Evolutionary conservation across 495 filamentous ascomycete species (phyloP), one percentile per base, ranked within the genome.

Genomic region (Lophium mytilinum): DNA sequence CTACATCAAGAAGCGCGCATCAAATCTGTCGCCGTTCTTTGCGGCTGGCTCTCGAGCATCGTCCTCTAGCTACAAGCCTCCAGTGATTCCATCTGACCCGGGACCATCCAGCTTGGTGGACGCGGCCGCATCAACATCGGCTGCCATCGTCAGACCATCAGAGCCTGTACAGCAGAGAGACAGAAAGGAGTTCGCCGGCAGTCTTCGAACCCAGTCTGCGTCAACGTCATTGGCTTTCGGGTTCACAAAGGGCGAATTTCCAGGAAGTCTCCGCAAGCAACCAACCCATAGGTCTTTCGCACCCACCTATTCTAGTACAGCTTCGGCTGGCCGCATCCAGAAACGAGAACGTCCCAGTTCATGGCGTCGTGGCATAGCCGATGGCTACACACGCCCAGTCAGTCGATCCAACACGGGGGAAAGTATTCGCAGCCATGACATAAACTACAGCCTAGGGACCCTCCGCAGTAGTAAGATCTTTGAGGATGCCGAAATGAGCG

Each of bases 1-100:
- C 30, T 70, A 61, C 55, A 68, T 72, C 17, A 54, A 62, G 36
- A 68, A 72, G 51, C 56, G 69, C 18, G 66, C 66, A 1, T 57
- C 57, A 7, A 55, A 51, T 11, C 53, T 49, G 24, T 66, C 57
- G 10, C 64, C 64, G 2, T 66, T 66, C 51, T 62, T 64, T 50
- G 59, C 30, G 7, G 53, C 57, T 30, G 41, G 50, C 53, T 54
- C 61, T 18, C 57, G 62, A 2, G 35, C 58, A 11, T 60, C 57
- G 34, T 60, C 62, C 17, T 50, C 57, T 3, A 61, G 57, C 51
- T 56, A 61, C 51, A 55, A 55, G 34, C 54, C 49, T 9, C 53
- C 53, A 40, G 43, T 41, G 9, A 11, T 17, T 17, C 33, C 36
- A 11, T 36, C 36, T 10, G 9, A 39, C 0, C 17, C 34, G 7